These are phyloP conservation scores for Saccharomyces uvarum DNA, from an alignment of 1,139 yeast species.

Conservation along the genomic window DNA sequence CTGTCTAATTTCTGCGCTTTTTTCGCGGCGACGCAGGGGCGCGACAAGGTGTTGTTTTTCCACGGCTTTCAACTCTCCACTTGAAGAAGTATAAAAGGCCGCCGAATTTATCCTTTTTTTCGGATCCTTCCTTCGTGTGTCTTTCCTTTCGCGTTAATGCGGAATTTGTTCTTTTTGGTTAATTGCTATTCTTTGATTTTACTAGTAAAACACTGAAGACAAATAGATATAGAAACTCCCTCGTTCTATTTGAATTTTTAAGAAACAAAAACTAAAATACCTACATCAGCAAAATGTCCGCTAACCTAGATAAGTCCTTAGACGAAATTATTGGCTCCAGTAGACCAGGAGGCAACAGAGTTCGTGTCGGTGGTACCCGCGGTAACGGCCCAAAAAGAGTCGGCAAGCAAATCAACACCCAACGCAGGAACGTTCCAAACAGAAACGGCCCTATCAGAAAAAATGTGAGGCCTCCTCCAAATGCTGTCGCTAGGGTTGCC, in stretches of 20 bases:
- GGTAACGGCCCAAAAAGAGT: conserved; percentile 31
- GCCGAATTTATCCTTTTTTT: background rate
- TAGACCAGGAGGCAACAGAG: conserved; percentile 38
- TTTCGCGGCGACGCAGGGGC: background rate
- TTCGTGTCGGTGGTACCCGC: conserved; percentile 35
- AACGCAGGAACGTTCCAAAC: conserved; percentile 18
- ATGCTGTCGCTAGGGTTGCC: conserved; percentile 39
- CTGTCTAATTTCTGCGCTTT: background rate
- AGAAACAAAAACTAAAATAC: conserved; percentile 2
- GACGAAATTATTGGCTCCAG: conserved; percentile 82
- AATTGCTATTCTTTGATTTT: background rate
- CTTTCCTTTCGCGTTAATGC: background rate
- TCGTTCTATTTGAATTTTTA: background rate
- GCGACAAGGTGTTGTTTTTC: background rate
- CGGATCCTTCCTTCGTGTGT: no score
- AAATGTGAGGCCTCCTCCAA: conserved; percentile 26
- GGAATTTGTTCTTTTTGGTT: background rate
- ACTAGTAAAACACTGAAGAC: background rate
- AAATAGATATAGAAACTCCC: background rate
- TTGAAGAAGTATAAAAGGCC: conserved; percentile 1
- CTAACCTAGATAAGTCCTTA: conserved; percentile 82
- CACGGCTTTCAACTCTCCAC: background rate
- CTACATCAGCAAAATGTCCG: conserved; percentile 39
- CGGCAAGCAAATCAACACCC: conserved; percentile 24
- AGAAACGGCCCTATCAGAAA: conserved; percentile 18